Conservation (phyloP, 2,329 filamentous ascomycete species). For the Zymoseptoria passerinii region DNA sequence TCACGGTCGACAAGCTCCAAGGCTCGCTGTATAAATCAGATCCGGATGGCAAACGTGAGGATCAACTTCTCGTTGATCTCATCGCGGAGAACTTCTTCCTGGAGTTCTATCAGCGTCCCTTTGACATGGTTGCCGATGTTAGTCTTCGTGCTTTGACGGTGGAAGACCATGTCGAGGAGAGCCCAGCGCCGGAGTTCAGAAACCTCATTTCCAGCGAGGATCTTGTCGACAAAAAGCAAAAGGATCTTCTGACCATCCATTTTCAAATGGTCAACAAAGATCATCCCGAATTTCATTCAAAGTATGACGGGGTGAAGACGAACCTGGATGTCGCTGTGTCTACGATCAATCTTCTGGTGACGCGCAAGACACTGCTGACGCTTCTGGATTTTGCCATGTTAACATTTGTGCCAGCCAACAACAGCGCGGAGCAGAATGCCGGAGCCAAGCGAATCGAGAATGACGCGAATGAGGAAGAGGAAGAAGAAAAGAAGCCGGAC, state of each 20-base stretch:
- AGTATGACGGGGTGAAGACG: conserved; percentile 87
- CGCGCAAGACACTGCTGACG: conserved; percentile 82
- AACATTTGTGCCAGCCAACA: conserved; percentile 59
- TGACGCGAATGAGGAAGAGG: conserved; percentile 27
- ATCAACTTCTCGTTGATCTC: conserved; percentile 79
- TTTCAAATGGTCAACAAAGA: conserved; percentile 82
- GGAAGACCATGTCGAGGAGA: conserved; percentile 87
- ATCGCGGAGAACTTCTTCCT: conserved; percentile 84
- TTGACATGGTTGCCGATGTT: conserved; percentile 89
- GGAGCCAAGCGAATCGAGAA: conserved; percentile 15
- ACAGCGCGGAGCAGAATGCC: conserved; percentile 10
- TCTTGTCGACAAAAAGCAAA: conserved; percentile 58
- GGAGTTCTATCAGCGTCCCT: conserved; percentile 78
- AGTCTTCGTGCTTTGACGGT: conserved; percentile 77
- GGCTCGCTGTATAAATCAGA: conserved; percentile 87
- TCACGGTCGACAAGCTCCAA: conserved; percentile 87
- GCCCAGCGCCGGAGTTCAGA: conserved; percentile 83
- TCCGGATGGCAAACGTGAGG: conserved; percentile 63
- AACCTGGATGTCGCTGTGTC: conserved; percentile 87
- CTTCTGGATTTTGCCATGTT: conserved; percentile 87
- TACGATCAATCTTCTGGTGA: conserved; percentile 93
- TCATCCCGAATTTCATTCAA: conserved; percentile 85
- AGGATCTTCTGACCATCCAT: conserved; percentile 77
- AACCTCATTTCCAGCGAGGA: conserved; percentile 93
- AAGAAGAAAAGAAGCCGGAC: conserved; percentile 43